phyloP scores from a whole-genome alignment of 2,329 filamentous ascomycete species.

The Aspergillus glaucus region DNA sequence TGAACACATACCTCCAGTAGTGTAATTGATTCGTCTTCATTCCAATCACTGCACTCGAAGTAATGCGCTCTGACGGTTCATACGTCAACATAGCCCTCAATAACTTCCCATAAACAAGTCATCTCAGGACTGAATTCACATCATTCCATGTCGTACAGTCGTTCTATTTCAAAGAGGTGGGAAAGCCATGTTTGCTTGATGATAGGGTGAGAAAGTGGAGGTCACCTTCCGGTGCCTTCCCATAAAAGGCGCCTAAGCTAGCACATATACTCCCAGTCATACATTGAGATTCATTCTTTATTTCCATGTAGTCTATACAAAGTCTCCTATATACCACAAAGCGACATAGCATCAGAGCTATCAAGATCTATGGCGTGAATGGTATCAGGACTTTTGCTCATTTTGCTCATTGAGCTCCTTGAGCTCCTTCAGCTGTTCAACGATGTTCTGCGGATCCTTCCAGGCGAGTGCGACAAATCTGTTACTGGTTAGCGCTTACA shows the following conservation, averaged over 20 bases:
- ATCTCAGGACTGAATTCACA: too few species aligned
- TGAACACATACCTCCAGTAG: too few species aligned
- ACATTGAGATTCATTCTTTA: too few species aligned
- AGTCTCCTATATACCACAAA: too few species aligned
- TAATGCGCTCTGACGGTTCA: background rate
- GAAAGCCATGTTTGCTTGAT: too few species aligned
- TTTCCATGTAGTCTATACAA: background rate
- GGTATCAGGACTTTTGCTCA: background rate
- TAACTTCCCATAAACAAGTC: background rate
- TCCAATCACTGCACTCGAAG: background rate
- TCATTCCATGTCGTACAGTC: too few species aligned
- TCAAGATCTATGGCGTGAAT: background rate
- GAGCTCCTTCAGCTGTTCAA: constrained; percentile 43
- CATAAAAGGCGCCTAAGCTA: too few species aligned
- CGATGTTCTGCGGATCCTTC: constrained; percentile 58
- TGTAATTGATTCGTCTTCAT: too few species aligned
- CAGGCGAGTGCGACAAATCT: constrained; percentile 55
- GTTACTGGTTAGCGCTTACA: background rate
- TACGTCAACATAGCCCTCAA: constrained; percentile 1
- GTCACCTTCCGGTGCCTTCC: too few species aligned
- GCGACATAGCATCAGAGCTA: background rate
- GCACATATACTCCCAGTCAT: too few species aligned
- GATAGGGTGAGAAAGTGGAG: too few species aligned
- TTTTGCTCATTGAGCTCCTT: background rate
- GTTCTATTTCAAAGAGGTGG: too few species aligned